Base-by-base conservation (phyloP, 2,329 filamentous ascomycete genomes). In the Aspergillus sp. region DNA sequence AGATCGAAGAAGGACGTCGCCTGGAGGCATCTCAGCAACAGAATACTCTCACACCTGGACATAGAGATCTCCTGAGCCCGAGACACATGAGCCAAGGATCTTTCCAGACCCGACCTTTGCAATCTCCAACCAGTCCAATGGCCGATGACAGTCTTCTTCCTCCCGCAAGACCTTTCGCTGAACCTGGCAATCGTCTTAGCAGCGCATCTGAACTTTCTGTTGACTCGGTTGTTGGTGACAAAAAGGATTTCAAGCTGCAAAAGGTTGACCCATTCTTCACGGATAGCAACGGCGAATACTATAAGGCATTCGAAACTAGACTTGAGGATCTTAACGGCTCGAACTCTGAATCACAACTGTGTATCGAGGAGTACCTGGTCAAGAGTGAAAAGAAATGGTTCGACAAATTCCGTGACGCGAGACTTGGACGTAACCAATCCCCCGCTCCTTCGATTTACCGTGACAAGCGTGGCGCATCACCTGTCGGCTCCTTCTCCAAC, bases 361-460 rank as follows among this genome's bases (percentile, higher is more conserved):
- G 82, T 56, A 83, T 85, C 44, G 82, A 85, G 52, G 74, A 81
- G 33, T 85, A 78, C 58, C 67, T 86, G 9, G 74, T 77, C 47
- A 79, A 79, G 56, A 81, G 78, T 26, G 81, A 86, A 61, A 84
- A 83, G 68, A 74, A 81, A 49, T 86, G 82, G 82, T 85, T 82
- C 54, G 69, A 73, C 43, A 67, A 73, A 29, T 77, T 81, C 58
- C 71, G 79, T 40, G 70, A 79, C 48, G 79, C 77, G 37, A 79
- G 78, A 58, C 73, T 83, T 45, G 78, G 77, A 31, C 72, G 72
- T 34, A 67, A 69, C 41, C 69, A 69, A 29, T 70, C 68, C 12
- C 66, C 60, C 48, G 62, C 59, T 44, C 57, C 61, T 32, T 64
- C 65, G 26, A 52, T 64, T 42, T 60, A 54, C 51, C 53, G 54